A percentile compares a stretch with the other conserved stretches of the same genome.
Conservation (phyloP, 805 yeast genomes). For the Jamesozyma rosinii region DNA sequence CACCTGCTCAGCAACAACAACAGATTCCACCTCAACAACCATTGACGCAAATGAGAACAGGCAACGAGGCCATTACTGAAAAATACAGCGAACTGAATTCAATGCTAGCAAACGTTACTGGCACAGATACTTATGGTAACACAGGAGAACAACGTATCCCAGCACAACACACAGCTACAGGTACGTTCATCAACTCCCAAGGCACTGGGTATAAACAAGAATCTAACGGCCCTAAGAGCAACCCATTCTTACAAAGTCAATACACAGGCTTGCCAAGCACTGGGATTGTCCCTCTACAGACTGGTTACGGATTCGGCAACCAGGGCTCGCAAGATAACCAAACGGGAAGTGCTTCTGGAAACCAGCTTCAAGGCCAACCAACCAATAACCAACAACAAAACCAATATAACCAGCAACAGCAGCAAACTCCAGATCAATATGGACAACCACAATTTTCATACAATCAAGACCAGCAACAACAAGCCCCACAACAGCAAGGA, state of each 20-base stretch:
- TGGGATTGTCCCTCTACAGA: conserved; percentile 65
- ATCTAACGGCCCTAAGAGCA: conserved; percentile 29
- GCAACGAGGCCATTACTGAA: conserved; percentile 46
- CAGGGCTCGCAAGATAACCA: conserved; percentile 32
- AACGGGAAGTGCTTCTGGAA: neutral
- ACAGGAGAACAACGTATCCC: conserved; percentile 56
- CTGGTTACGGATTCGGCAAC: conserved; percentile 92
- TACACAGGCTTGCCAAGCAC: conserved; percentile 64
- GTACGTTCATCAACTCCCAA: conserved; percentile 73
- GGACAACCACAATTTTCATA: neutral
- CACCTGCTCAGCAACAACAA: conserved; percentile 15
- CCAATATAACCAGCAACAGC: neutral
- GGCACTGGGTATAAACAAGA: conserved; percentile 71
- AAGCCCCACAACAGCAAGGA: neutral
- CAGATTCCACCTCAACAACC: conserved; percentile 29
- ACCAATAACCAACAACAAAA: neutral
- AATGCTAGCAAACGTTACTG: conserved; percentile 77
- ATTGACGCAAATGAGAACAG: conserved; percentile 40
- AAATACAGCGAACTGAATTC: conserved; percentile 65
- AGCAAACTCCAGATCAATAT: conserved; percentile 4
- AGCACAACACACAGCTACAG: conserved; percentile 81
- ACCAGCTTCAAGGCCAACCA: neutral
- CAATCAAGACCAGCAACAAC: neutral
- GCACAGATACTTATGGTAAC: conserved; percentile 71
- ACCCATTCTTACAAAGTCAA: conserved; percentile 49